Conservation (phyloP, 2,329 filamentous ascomycete species). For the Fusarium secorum region DNA sequence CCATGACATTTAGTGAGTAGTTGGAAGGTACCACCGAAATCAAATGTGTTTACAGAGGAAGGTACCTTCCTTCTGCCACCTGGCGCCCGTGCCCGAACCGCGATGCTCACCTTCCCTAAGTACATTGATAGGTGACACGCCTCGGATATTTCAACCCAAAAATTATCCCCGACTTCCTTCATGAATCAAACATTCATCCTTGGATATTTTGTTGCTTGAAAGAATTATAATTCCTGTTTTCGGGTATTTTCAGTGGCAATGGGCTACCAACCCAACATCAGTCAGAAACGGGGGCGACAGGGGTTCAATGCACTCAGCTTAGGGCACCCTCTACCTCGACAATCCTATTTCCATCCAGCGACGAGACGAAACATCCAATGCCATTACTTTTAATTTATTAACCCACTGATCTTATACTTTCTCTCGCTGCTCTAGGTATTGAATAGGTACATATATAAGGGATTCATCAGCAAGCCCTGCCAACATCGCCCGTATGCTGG, state of each 20-base stretch:
- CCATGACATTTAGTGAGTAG: neutral
- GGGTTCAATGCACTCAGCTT: neutral
- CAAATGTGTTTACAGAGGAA: conserved; percentile 19
- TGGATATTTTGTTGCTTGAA: neutral
- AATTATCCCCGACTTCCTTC: neutral
- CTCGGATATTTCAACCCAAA: neutral
- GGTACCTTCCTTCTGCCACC: neutral
- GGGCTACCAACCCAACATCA: neutral
- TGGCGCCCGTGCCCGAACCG: neutral
- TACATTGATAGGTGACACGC: neutral
- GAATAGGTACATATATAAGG: neutral
- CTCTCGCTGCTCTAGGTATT: neutral
- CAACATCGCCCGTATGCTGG: neutral
- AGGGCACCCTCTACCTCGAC: neutral
- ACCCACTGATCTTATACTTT: neutral
- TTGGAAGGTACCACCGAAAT: conserved; percentile 14
- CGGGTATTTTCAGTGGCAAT: neutral
- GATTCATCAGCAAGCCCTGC: neutral
- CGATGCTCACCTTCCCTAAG: neutral
- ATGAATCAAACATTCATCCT: neutral
- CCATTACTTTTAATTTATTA: neutral
- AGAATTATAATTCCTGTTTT: neutral
- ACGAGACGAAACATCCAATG: neutral
- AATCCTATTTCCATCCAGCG: neutral
- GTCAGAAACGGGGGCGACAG: neutral